Evolutionary conservation across 441 rosid species (phyloP), one percentile per base, ranked within the genome.

Genomic region (Gossypium schwendimanii): DNA sequence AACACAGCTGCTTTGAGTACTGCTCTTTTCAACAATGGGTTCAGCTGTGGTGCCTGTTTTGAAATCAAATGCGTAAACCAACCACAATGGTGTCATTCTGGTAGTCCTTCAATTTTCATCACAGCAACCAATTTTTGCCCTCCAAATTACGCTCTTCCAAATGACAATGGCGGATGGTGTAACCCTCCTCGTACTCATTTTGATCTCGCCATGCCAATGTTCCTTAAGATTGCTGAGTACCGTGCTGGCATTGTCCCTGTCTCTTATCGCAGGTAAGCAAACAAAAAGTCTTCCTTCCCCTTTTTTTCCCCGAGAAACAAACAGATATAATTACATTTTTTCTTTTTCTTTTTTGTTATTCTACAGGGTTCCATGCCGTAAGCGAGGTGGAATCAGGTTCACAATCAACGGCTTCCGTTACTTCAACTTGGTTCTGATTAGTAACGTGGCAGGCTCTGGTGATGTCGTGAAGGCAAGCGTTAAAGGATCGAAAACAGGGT

Each of bases 91-190:
- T 93, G 98, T 78, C 97, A 88, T 50, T 20, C 93, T 1, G 97
- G 97, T 0, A 86, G 84, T 73, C 97, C 98, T 20, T 93, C 97
- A 0, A 91, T 92, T 74, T 70, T 90, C 17, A 47, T 92, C 47
- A 92, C 96, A 0, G 96, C 98, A 18, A 92, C 96, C 55, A 92
- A 92, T 74, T 92, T 89, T 52, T 92, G 96, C 78, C 96, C 98
- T 1, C 98, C 98, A 0, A 92, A 91, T 66, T 87, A 64, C 6
- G 98, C 91, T 28, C 84, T 63, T 6, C 82, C 96, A 4, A 89
- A 76, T 28, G 93, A 92, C 81, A 80, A 89, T 72, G 96, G 97
- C 6, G 97, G 97, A 2, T 92, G 97, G 96, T 92, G 96, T 77
- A 92, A 92, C 75, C 98, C 98, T 41, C 98, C 98, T 59, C 88